These are phyloP conservation scores for Suhomyces kunorum DNA, from an alignment of 1,139 yeast species.

Conservation along the genomic window DNA sequence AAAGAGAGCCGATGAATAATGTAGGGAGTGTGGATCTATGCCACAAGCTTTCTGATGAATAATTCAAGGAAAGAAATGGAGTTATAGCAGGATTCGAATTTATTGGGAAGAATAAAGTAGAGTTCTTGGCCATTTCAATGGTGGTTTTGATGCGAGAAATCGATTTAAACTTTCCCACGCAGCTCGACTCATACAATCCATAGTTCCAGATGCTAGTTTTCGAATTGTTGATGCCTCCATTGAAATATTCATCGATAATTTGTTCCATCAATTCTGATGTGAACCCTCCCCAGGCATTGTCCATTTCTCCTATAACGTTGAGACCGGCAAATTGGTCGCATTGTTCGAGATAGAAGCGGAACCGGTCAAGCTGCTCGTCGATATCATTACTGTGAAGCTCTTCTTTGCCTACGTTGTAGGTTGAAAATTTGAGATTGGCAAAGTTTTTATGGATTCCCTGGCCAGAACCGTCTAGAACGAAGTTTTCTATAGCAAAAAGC, in stretches of 20 bases:
- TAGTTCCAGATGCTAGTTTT: conserved; percentile 48
- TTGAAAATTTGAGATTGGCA: conserved; percentile 30
- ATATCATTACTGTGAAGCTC: conserved; percentile 30
- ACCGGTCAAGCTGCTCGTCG: conserved; percentile 58
- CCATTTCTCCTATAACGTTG: conserved; percentile 65
- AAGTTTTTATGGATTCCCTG: conserved; percentile 32
- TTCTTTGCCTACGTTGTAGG: conserved; percentile 30
- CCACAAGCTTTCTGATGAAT: conserved; percentile 41
- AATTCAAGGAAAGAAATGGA: conserved; percentile 7
- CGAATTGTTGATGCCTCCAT: conserved; percentile 49
- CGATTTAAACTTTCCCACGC: conserved; percentile 5
- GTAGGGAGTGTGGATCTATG: conserved; percentile 35
- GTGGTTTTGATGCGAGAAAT: conserved; percentile 50
- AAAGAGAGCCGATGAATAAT: conserved; percentile 36
- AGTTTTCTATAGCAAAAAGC: conserved; percentile 53
- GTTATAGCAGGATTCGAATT: conserved; percentile 5
- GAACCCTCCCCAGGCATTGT: conserved; percentile 86
- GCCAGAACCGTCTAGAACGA: conserved; percentile 30
- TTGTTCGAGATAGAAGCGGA: conserved; percentile 69
- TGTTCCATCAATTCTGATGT: conserved; percentile 51
- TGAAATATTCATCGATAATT: conserved; percentile 69
- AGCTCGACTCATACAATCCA: conserved; percentile 20
- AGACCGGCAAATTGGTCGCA: conserved; percentile 76
- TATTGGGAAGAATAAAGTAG: conserved; percentile 57
- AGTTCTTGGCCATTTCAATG: conserved; percentile 43